Percentiles rank a stretch among this genome's conserved stretches.
phyloP scores from a whole-genome alignment of 352 stramenopile genomes.

The Pythium insidiosum region DNA sequence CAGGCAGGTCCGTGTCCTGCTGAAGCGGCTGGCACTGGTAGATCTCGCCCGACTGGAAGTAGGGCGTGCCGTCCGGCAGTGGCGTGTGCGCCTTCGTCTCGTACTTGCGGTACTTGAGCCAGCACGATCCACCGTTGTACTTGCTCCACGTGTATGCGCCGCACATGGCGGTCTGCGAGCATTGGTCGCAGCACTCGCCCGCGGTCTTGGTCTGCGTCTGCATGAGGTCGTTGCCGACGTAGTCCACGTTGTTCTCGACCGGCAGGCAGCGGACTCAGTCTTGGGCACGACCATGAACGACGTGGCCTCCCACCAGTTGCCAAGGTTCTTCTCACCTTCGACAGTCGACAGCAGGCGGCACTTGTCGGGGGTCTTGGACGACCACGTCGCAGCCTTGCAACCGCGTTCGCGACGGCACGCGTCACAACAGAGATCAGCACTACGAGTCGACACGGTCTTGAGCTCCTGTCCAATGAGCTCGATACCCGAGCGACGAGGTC shows the following conservation, averaged over 20 bases:
- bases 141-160: conserved; percentile 23
- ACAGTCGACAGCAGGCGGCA: too few relatives aligned
- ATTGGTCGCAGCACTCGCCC: background rate
- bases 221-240: background rate
- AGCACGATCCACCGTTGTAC: conserved; percentile 36
- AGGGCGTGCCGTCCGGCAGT: background rate
- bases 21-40: background rate
- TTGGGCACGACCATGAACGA: too few relatives aligned
- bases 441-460: too few relatives aligned
- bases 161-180: background rate
- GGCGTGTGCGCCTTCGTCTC: background rate
- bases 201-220: background rate
- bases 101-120: conserved; percentile 18
- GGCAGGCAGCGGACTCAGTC: background rate
- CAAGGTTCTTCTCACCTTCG: too few relatives aligned
- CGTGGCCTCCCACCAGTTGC: too few relatives aligned
- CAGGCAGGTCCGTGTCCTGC: background rate
- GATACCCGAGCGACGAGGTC: too few relatives aligned
- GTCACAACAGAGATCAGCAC: too few relatives aligned
- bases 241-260: background rate
- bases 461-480: too few relatives aligned
- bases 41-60: background rate
- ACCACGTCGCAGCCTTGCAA: too few relatives aligned
- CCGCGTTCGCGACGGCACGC: too few relatives aligned
- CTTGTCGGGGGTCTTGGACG: too few relatives aligned